Evolutionary conservation across 768 basidiomycete species (phyloP).

Genomic region (Podaxis sp.): DNA sequence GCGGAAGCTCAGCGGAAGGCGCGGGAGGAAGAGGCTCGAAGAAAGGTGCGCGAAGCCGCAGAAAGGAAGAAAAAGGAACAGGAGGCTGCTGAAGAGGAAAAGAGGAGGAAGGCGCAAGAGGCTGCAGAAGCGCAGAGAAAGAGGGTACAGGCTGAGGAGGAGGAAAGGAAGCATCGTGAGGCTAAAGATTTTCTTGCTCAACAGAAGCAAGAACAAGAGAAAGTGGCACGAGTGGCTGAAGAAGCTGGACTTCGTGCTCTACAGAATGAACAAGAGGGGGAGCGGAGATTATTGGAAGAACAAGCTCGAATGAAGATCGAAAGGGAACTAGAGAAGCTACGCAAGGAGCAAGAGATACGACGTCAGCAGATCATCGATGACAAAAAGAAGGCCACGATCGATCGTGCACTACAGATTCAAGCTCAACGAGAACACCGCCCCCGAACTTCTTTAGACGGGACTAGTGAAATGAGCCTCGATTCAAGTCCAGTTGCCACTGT

Average conservation of each 20-base stretch:
- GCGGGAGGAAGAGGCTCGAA: background rate
- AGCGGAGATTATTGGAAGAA: conserved; percentile 2
- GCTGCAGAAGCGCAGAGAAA: background rate
- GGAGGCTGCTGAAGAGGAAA: background rate
- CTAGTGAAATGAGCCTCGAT: background rate
- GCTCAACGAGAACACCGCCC: conserved; percentile 1
- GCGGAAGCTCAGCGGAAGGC: background rate
- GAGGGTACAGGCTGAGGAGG: conserved; percentile 1
- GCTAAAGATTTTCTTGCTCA: background rate
- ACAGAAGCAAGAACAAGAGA: background rate
- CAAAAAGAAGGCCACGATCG: background rate
- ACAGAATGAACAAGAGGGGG: background rate
- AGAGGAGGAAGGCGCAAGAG: background rate
- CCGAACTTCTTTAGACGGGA: background rate
- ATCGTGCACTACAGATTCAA: conserved; percentile 2
- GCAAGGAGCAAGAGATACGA: background rate
- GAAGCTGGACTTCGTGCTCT: background rate
- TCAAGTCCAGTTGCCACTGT: background rate
- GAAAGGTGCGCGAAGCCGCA: background rate
- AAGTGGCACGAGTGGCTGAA: background rate
- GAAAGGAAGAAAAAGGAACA: background rate
- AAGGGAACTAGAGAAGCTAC: background rate
- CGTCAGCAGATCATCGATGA: conserved; percentile 6
- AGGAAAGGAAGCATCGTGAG: background rate
- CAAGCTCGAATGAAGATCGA: conserved; percentile 1